A percentile compares a stretch with the other conserved stretches of the same genome.
phyloP scores from a whole-genome alignment of 2,329 filamentous ascomycete species.

The Ambrosiella xylebori region DNA sequence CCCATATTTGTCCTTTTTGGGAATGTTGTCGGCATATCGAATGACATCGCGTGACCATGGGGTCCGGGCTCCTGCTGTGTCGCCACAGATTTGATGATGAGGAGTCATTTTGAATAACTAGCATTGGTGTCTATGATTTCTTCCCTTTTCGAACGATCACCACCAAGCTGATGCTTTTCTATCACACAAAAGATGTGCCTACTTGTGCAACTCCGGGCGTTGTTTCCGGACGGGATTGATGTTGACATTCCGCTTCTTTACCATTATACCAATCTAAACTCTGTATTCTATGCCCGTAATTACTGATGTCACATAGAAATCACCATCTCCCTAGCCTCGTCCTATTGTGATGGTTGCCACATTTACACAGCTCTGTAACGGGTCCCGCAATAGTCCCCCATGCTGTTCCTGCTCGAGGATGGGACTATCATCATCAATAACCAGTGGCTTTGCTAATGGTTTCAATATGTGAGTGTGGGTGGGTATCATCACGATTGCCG shows the following conservation, averaged over 20 bases:
- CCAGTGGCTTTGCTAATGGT: not conserved
- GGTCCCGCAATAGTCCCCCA: no score
- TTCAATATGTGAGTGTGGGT: not conserved
- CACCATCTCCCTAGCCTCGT: no score
- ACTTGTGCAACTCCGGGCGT: no score
- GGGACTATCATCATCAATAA: not conserved
- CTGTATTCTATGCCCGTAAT: no score
- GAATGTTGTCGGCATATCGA: constrained; percentile 1
- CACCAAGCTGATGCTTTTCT: not conserved
- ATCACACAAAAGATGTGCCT: no score
- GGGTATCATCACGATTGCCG: not conserved
- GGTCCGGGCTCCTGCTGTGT: not conserved
- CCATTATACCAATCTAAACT: no score
- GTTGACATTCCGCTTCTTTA: no score
- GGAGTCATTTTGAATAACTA: not conserved
- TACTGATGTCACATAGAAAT: no score
- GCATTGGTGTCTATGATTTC: not conserved
- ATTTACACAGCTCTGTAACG: no score
- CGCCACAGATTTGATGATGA: not conserved
- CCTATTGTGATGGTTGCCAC: no score
- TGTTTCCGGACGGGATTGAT: no score
- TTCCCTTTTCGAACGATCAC: not conserved
- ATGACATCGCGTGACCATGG: constrained; percentile 11
- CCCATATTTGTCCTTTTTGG: not conserved
- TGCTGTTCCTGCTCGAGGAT: not conserved